These are phyloP conservation scores for Tylopilus plumbeoviolaceoides DNA, from an alignment of 768 basidiomycete species.

Conservation along the genomic window DNA sequence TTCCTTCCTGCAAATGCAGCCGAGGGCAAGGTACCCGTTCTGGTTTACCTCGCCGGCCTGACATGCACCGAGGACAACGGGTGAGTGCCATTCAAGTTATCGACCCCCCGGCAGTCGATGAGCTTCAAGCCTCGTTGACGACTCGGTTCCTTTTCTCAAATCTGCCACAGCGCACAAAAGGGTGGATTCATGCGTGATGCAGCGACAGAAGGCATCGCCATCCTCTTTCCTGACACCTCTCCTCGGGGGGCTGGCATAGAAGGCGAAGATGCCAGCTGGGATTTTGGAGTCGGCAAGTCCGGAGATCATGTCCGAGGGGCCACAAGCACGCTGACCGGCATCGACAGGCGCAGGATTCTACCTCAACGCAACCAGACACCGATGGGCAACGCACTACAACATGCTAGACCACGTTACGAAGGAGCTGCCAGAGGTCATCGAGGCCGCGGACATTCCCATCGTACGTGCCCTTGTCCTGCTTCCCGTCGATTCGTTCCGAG, in stretches of 20 bases:
- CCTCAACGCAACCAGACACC: conserved; percentile 79
- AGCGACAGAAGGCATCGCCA: conserved; percentile 77
- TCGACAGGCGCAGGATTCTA: conserved; percentile 84
- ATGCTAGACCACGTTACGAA: conserved; percentile 84
- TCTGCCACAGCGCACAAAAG: conserved; percentile 70
- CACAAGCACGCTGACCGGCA: conserved; percentile 1
- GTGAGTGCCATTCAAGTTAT: conserved; percentile 36
- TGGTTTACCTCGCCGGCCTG: conserved; percentile 86
- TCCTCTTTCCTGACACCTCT: conserved; percentile 92
- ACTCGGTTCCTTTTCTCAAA: neutral
- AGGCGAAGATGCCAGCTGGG: conserved; percentile 80
- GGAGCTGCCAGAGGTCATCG: conserved; percentile 81
- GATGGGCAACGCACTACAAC: conserved; percentile 73
- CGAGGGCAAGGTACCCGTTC: conserved; percentile 57
- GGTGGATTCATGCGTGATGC: conserved; percentile 89
- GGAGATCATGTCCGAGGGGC: neutral
- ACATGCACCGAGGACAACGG: conserved; percentile 94
- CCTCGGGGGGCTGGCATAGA: conserved; percentile 87
- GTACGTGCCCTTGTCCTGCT: conserved; percentile 41
- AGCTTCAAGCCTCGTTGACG: neutral
- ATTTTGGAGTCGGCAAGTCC: conserved; percentile 75
- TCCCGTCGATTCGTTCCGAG: neutral
- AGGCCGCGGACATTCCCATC: conserved; percentile 69
- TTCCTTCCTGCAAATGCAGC: conserved; percentile 70
- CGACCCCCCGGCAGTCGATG: neutral